These are phyloP conservation scores for Capsicum pubescens DNA, from an alignment of 257 asterid genomes.

Conservation along the genomic window DNA sequence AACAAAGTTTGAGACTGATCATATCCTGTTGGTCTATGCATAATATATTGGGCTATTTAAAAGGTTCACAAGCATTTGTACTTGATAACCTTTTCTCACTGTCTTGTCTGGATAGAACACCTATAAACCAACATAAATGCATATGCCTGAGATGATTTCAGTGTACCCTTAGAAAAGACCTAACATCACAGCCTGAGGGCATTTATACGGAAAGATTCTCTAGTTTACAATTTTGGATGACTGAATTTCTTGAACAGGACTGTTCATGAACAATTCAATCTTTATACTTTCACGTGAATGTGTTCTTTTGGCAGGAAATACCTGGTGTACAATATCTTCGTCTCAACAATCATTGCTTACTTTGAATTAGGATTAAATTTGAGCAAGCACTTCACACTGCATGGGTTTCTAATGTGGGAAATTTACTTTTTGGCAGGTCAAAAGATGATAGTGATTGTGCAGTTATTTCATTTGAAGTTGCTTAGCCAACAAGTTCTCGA, in stretches of 20 bases:
- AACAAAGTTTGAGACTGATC: background rate
- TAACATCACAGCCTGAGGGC: background rate
- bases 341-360: background rate
- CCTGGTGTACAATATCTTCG: background rate
- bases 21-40: background rate
- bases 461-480: background rate
- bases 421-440: constrained; percentile 54
- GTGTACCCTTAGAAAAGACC: background rate
- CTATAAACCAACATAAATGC: background rate
- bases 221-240: background rate
- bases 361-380: constrained; percentile 3
- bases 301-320: constrained; percentile 25
- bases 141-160: constrained; percentile 3
- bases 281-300: constrained; percentile 10
- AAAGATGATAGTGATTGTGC: constrained; percentile 45
- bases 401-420: constrained; percentile 20
- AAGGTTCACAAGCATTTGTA: constrained; percentile 17
- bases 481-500: background rate
- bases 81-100: constrained; percentile 14
- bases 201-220: constrained; percentile 25
- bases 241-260: constrained; percentile 17
- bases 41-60: background rate
- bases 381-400: constrained; percentile 6
- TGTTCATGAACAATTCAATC: constrained; percentile 1
- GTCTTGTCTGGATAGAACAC: background rate